Evolutionary conservation across 805 yeast genomes (phyloP).

Genomic region (Suhomyces tanzawaensis): DNA sequence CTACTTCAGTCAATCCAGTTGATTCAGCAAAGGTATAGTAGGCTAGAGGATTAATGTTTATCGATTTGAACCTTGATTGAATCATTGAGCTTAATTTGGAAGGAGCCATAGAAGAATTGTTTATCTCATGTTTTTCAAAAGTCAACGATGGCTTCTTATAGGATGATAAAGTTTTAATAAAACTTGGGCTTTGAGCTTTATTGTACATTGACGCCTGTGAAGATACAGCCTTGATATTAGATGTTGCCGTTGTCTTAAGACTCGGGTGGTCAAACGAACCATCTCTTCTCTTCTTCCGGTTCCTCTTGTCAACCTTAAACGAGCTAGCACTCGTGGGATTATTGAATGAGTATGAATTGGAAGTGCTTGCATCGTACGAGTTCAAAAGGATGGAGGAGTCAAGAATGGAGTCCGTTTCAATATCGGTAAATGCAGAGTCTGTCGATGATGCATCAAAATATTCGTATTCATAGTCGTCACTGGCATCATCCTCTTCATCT

Average conservation of each 20-base stretch:
- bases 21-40: conserved; percentile 41
- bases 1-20: conserved; percentile 11
- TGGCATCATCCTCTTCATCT: conserved; percentile 7
- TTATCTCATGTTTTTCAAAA: conserved; percentile 22
- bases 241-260: conserved; percentile 6
- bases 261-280: conserved; percentile 14
- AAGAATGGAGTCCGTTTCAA: conserved; percentile 38
- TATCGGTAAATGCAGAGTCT: conserved; percentile 45
- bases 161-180: not conserved
- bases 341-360: conserved; percentile 16
- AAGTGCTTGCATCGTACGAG: conserved; percentile 15
- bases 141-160: conserved; percentile 1
- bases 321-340: conserved; percentile 10
- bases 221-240: conserved; percentile 1
- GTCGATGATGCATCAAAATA: conserved; percentile 26
- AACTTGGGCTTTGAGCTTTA: not conserved
- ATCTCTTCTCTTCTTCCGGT: conserved; percentile 17
- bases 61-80: conserved; percentile 30
- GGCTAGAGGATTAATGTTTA: conserved; percentile 43
- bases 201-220: conserved; percentile 4
- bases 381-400: conserved; percentile 26
- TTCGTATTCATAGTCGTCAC: conserved; percentile 18
- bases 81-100: conserved; percentile 47
- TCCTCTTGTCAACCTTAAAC: conserved; percentile 12
- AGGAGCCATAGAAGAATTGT: conserved; percentile 7